phyloP scores from a whole-genome alignment of 192 early-diverging fungal species.

The Dimargaris verticillata region DNA sequence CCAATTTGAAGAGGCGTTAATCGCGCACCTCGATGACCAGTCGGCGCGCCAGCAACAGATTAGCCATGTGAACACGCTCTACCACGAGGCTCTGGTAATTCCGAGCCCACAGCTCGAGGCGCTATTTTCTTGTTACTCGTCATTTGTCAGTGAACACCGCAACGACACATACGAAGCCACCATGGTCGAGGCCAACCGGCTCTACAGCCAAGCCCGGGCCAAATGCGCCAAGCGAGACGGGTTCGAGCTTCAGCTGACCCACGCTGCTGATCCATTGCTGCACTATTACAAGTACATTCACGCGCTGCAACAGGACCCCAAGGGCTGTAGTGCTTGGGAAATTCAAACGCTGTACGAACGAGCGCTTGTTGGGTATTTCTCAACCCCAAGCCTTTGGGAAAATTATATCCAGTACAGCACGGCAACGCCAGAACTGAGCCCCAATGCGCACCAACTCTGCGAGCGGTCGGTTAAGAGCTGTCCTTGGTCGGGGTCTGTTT shows the following conservation, averaged over 20 bases:
- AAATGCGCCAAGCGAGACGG: background rate
- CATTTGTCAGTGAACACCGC: background rate
- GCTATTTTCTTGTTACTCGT: background rate
- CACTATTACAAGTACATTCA: background rate
- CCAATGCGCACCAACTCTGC: background rate
- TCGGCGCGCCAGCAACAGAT: background rate
- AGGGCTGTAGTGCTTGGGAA: background rate
- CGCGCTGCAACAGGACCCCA: background rate
- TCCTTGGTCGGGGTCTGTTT: background rate
- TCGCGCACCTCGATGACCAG: background rate
- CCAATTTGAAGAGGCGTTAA: background rate
- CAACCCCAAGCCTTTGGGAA: background rate
- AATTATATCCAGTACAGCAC: background rate
- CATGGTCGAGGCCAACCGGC: background rate
- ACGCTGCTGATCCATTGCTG: background rate
- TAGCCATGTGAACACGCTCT: background rate
- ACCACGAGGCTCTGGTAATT: background rate
- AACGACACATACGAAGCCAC: background rate
- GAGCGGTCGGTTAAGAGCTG: background rate
- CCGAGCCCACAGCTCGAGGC: background rate
- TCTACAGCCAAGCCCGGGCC: background rate
- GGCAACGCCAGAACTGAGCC: no score
- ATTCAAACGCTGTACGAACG: constrained; percentile 2
- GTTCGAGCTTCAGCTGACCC: background rate
- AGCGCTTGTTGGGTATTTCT: background rate